Percentiles rank a stretch among this genome's conserved stretches.
Evolutionary conservation across 1,284 basidiomycete genomes (phyloP).

Genomic region (Pyrrhoderma lamaoense): DNA sequence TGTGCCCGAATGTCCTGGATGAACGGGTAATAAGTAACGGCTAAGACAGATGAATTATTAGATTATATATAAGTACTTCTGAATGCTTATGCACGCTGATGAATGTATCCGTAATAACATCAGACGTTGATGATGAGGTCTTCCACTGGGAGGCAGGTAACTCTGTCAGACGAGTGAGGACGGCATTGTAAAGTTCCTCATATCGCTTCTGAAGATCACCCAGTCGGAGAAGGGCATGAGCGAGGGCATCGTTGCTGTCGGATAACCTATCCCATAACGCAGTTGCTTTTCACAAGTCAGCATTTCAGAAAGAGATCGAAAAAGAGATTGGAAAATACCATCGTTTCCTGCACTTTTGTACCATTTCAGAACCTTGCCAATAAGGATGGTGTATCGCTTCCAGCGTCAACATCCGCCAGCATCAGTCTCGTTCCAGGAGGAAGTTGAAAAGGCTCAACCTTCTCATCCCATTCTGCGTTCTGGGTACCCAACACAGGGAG

Average conservation of each 20-base stretch:
- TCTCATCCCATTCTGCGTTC: slow-evolving; percentile 62
- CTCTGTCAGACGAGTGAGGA: slow-evolving; percentile 53
- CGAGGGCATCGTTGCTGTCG: slow-evolving; percentile 51
- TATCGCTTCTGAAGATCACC: slow-evolving; percentile 41
- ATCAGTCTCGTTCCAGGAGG: slow-evolving; percentile 77
- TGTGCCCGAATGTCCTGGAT: slow-evolving; percentile 64
- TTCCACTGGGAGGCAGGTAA: slow-evolving; percentile 43
- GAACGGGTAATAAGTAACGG: slow-evolving; percentile 2
- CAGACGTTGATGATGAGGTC: neutral
- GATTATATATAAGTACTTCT: slow-evolving; percentile 36
- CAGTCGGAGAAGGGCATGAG: slow-evolving; percentile 43
- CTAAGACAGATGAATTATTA: neutral
- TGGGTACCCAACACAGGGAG: slow-evolving; percentile 49
- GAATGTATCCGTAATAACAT: slow-evolving; percentile 42
- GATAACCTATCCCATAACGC: slow-evolving; percentile 67
- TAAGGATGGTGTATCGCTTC: slow-evolving; percentile 88
- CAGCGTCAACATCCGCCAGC: slow-evolving; percentile 89
- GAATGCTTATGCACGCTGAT: slow-evolving; percentile 47
- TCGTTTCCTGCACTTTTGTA: slow-evolving; percentile 52
- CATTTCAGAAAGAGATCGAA: neutral
- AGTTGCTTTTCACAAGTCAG: slow-evolving; percentile 38
- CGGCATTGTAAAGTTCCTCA: slow-evolving; percentile 41
- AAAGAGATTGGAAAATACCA: slow-evolving; percentile 34
- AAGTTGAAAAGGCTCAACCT: slow-evolving; percentile 62
- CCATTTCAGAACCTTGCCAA: slow-evolving; percentile 86